Percentiles rank a stretch among this genome's conserved stretches.
Evolutionary conservation across 1,284 basidiomycete species (phyloP).

Genomic region (Ustilago xerochloae): DNA sequence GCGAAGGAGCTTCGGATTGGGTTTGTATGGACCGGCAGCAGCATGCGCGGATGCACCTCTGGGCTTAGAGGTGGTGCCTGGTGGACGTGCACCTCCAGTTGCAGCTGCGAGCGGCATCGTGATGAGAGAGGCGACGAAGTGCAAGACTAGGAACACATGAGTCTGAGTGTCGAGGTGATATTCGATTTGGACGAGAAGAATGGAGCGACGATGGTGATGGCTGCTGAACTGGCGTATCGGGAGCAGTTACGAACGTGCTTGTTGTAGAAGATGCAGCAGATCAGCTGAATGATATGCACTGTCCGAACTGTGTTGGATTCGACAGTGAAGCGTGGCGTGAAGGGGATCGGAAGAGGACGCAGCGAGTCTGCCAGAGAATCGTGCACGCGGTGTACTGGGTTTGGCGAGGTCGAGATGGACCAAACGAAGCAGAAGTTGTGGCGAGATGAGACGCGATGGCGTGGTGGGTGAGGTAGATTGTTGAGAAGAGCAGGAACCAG

Average conservation of each 20-base stretch:
- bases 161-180: not conserved
- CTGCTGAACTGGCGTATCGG: too few relatives aligned
- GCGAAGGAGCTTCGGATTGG: slow-evolving; percentile 20
- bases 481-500: not conserved
- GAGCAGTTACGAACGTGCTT: not conserved
- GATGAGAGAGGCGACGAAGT: not conserved
- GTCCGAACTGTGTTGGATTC: too few relatives aligned
- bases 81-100: slow-evolving; percentile 18
- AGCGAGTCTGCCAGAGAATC: not conserved
- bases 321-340: too few relatives aligned
- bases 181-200: too few relatives aligned
- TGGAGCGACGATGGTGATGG: not conserved
- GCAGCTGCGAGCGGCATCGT: slow-evolving; percentile 26
- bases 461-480: too few relatives aligned
- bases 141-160: slow-evolving; percentile 19
- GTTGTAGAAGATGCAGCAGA: too few relatives aligned
- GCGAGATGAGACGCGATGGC: too few relatives aligned
- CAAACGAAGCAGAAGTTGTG: not conserved
- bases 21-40: slow-evolving; percentile 21
- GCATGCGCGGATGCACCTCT: slow-evolving; percentile 1
- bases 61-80: slow-evolving; percentile 7
- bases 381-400: too few relatives aligned
- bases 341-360: not conserved
- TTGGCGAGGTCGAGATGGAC: not conserved
- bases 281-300: too few relatives aligned